Conservation (phyloP, 257 asterid genomes). For the Ehretia macrophylla region DNA sequence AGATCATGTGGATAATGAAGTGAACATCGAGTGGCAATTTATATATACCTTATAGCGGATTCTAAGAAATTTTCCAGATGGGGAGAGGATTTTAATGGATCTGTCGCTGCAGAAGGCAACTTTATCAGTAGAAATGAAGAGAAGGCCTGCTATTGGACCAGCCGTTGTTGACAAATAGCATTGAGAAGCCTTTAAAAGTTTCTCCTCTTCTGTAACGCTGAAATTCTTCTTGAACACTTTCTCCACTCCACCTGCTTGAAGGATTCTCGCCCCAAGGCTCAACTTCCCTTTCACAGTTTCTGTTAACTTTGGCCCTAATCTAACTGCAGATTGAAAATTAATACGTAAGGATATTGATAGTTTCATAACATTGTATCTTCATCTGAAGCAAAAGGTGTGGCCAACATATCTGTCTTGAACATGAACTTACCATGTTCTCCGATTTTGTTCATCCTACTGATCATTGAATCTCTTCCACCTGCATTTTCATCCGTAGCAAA, state of each 20-base stretch:
- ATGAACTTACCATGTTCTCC: not conserved
- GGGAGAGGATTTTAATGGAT: slow-evolving; percentile 34
- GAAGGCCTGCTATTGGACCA: slow-evolving; percentile 36
- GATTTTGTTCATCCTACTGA: not conserved
- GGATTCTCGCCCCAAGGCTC: slow-evolving; percentile 14
- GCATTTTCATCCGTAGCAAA: not conserved
- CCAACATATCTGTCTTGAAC: no score
- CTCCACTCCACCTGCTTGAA: slow-evolving; percentile 18
- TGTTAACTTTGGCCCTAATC: not conserved
- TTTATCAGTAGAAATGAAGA: slow-evolving; percentile 30
- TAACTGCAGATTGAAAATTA: no score
- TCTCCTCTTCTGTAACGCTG: slow-evolving; percentile 14
- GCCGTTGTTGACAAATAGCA: slow-evolving; percentile 41
- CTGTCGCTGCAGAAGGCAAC: slow-evolving; percentile 49
- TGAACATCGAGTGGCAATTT: not conserved
- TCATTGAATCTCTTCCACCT: not conserved
- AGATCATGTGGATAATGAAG: no score
- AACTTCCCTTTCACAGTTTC: slow-evolving; percentile 11
- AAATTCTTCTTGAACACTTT: not conserved
- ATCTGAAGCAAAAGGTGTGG: no score
- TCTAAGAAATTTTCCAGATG: slow-evolving; percentile 28
- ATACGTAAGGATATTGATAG: no score
- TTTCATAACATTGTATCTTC: no score
- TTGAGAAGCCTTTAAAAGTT: slow-evolving; percentile 31
- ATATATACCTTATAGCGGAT: slow-evolving; percentile 39